Base-by-base conservation (phyloP, 305 asterid genomes). In the Fraxinus nigra region DNA sequence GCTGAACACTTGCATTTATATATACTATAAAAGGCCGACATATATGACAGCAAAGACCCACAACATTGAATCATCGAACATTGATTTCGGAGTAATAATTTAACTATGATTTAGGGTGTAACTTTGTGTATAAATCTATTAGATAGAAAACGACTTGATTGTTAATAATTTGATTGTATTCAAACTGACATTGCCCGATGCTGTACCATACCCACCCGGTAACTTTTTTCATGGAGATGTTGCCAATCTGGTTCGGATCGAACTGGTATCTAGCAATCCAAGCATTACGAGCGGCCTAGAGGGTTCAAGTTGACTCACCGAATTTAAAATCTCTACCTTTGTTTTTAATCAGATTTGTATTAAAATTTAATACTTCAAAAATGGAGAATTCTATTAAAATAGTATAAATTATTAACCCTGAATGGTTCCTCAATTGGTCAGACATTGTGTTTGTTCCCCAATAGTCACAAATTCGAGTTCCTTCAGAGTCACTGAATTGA, bases 21-120 rank as follows among this genome's bases (percentile, higher is more conserved):
- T 81, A 84, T 81, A 72, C 81, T 37, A 20, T 87, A 13, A 79
- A 84, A 81, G 73, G 84, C 87, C 88, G 85, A 81, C 87, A 74
- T 76, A 43, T 87, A 89, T 85, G 79, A 69, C 89, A 85, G 38
- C 91, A 84, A 80, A 74, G 89, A 78, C 87, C 83, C 85, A 82
- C 82, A 28, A 7, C 38, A 11, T 78, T 9, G 81, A 65, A 72
- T 76, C 33, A 34, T 61, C 11, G 80, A 76, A 28, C 63, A 73
- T 28, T 61, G 78, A 77, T 84, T 46, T 75, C 20, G 40, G 69
- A 78, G 65, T 59, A 74, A 32, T 73, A 72, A 38, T 34, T n/a
- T 34, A 37, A 38, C 59, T 65, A 63, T 63, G 38, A 28, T 33
- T n/a, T 46, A 32, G 48, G 32, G 26, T 26, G 38, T 38, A 20